These are phyloP conservation scores for Candida ortonii DNA, from an alignment of 805 yeast genomes.

Conservation along the genomic window DNA sequence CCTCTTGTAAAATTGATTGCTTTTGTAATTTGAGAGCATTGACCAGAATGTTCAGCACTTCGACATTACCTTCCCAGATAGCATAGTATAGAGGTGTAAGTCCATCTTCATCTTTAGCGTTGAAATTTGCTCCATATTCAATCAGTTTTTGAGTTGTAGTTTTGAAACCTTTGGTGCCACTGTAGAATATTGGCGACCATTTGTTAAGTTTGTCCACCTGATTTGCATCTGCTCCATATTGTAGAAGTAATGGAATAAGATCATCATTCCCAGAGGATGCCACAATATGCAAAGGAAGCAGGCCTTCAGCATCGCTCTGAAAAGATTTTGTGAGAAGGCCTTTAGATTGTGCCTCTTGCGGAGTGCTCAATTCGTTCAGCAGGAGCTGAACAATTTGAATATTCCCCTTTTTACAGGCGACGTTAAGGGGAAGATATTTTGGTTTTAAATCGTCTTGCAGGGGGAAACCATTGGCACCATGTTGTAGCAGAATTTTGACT, in stretches of 20 bases:
- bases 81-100: conserved; percentile 83
- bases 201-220: conserved; percentile 79
- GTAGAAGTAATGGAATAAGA: conserved; percentile 63
- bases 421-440: conserved; percentile 72
- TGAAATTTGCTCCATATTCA: conserved; percentile 66
- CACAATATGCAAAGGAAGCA: conserved; percentile 82
- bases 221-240: conserved; percentile 76
- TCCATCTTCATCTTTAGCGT: conserved; percentile 73
- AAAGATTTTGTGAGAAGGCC: conserved; percentile 37
- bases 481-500: conserved; percentile 46
- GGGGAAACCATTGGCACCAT: conserved; percentile 50
- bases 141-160: conserved; percentile 68
- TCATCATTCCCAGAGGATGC: conserved; percentile 78
- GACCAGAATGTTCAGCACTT: conserved; percentile 69
- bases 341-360: conserved; percentile 28
- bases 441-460: conserved; percentile 48
- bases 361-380: conserved; percentile 36
- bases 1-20: not conserved
- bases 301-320: conserved; percentile 82
- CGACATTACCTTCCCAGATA: conserved; percentile 89
- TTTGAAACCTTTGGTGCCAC: conserved; percentile 80
- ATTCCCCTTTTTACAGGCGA: conserved; percentile 86
- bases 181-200: conserved; percentile 93
- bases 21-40: conserved; percentile 20
- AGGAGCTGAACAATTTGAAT: conserved; percentile 64